A percentile compares a stretch with the other conserved stretches of the same genome.
phyloP scores from a whole-genome alignment of 306 rosid species.

The Fragaria nilgerrensis region DNA sequence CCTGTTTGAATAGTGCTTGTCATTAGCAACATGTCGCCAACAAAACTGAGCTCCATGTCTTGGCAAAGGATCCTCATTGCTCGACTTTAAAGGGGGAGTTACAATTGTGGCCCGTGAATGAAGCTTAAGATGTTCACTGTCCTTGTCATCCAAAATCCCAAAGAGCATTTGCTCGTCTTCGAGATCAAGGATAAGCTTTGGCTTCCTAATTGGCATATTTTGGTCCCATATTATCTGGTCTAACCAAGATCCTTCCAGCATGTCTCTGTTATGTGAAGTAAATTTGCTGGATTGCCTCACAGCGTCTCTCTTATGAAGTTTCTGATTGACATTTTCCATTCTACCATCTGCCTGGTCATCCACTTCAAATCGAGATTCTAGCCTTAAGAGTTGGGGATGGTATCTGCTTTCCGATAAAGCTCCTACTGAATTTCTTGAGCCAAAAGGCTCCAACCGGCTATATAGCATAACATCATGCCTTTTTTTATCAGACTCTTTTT shows the following conservation, averaged over 20 bases:
- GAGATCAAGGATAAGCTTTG: constrained; percentile 84
- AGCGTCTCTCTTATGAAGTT: constrained; percentile 35
- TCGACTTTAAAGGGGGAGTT: constrained; percentile 42
- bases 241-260: constrained; percentile 75
- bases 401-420: constrained; percentile 36
- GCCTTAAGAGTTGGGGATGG: constrained; percentile 84
- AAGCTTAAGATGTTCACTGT: constrained; percentile 52
- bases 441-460: constrained; percentile 56
- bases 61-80: constrained; percentile 46
- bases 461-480: constrained; percentile 24
- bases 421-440: constrained; percentile 40
- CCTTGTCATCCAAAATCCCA: constrained; percentile 69
- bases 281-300: constrained; percentile 47
- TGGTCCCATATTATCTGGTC: constrained; percentile 79
- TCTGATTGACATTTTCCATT: constrained; percentile 35
- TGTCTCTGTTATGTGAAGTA: constrained; percentile 54
- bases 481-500: constrained; percentile 32
- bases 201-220: constrained; percentile 44
- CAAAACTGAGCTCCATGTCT: constrained; percentile 75
- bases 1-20: constrained; percentile 69
- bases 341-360: constrained; percentile 35
- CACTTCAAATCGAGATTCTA: constrained; percentile 44
- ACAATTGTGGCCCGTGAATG: constrained; percentile 83
- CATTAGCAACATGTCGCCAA: constrained; percentile 76
- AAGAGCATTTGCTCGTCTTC: constrained; percentile 91